These are phyloP conservation scores for Oropetium thomaeum DNA, from an alignment of 176 grass and related monocot species.

Conservation along the genomic window DNA sequence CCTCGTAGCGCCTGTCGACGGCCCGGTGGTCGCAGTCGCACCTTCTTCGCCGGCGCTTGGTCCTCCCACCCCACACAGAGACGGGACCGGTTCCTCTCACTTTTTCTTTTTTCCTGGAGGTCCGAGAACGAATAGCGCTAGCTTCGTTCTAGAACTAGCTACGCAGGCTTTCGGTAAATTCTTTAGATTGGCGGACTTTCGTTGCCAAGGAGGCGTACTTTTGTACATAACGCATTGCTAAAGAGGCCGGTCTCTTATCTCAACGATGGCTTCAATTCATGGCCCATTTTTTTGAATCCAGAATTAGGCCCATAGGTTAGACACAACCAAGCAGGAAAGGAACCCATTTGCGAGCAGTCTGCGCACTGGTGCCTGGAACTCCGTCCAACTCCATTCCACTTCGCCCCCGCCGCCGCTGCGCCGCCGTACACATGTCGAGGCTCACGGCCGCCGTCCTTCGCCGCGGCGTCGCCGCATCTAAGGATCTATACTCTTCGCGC, in stretches of 20 bases:
- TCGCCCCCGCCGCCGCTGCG: conserved; percentile 21
- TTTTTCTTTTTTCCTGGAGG: neutral
- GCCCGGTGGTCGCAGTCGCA: neutral
- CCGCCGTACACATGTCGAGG: conserved; percentile 46
- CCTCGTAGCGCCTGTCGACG: conserved; percentile 4
- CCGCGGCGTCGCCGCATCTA: conserved; percentile 5
- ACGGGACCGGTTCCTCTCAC: neutral
- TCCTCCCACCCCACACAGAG: neutral
- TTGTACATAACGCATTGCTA: neutral
- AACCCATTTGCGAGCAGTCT: conserved; percentile 4
- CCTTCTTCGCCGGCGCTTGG: neutral
- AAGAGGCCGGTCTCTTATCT: neutral
- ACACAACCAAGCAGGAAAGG: neutral
- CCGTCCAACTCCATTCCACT: conserved; percentile 4
- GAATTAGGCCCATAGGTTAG: neutral
- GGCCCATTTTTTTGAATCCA: conserved; percentile 5
- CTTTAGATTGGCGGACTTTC: accelerated
- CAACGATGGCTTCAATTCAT: no score
- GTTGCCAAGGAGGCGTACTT: neutral
- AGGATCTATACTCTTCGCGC: neutral
- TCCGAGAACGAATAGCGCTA: neutral
- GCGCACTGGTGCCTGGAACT: neutral
- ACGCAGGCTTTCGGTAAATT: neutral
- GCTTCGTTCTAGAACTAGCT: neutral
- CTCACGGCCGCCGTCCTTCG: conserved; percentile 29